Base-by-base conservation (phyloP, 805 yeast species). In the Wickerhamomyces strasburgensis region DNA sequence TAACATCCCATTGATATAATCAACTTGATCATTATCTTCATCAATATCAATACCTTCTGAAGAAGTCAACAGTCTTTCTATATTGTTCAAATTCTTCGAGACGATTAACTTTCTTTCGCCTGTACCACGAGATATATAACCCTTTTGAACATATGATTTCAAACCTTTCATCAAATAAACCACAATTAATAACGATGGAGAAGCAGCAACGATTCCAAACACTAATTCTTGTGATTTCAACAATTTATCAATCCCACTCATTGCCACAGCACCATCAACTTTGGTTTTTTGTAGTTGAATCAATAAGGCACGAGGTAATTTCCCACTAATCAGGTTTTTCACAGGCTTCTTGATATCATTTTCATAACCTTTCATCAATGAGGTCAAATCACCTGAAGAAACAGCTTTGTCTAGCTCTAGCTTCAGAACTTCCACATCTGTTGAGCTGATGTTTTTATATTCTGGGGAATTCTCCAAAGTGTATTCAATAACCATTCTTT, bases 211-310 rank as follows among this genome's bases (percentile, higher is more conserved):
- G 16, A 86, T 65, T 1, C 95, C 96, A 64, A 90, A 86, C n/a
- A 93, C 93, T 37, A 90, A 72, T 57, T 93, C 95, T 62, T 90
- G 98, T 34, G 93, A 81, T 58, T 87, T 83, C 31, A 93, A 70
- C 47, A 90, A 65, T 55, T 84, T 81, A 60, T 93, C 98, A 44
- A 93, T 89, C 7, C 98, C 98, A 48, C 73, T 76, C 43, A 90
- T 73, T 0, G 96, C 98, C 5, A 88, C 65, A 26, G 84, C 88
- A 7, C 95, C 96, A 57, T 90, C 98, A 6, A 93, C 97, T 60
- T 90, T 90, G 10, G 95, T 82, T 61, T 93, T 90, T 58, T 90
- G 98, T n/a, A 93, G 68, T 59, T 93, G 98, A 44, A 90, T 89
- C 52, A 93, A 63, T 31, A 93, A 58, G 13, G 89, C 78, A 37